Conservation (phyloP, 176 grass and related monocot genomes). For the Cenchrus americanus region DNA sequence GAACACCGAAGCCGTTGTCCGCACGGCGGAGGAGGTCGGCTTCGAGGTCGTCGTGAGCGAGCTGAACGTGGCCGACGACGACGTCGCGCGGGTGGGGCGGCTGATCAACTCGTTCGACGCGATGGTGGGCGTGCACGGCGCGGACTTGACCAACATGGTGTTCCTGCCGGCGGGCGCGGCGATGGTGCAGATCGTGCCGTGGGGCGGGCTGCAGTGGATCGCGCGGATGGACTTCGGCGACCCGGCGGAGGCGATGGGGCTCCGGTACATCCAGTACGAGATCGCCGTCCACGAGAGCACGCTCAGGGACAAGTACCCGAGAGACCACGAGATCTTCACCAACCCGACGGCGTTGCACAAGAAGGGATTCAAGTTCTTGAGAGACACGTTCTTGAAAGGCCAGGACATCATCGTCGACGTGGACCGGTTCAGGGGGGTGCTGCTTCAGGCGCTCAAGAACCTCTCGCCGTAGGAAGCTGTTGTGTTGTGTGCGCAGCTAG, state of each 20-base stretch:
- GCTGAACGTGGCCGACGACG: slow-evolving; percentile 31
- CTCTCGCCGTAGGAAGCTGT: slow-evolving; percentile 40
- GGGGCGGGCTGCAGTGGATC: slow-evolving; percentile 82
- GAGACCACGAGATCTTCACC: slow-evolving; percentile 63
- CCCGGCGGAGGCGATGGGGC: slow-evolving; percentile 77
- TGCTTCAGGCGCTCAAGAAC: slow-evolving; percentile 53
- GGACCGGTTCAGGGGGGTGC: slow-evolving; percentile 44
- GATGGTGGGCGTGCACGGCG: slow-evolving; percentile 84
- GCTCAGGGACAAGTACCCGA: slow-evolving; percentile 68
- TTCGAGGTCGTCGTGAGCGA: slow-evolving; percentile 69
- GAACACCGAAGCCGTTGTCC: slow-evolving; percentile 53
- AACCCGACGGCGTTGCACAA: slow-evolving; percentile 71
- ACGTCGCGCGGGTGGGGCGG: slow-evolving; percentile 43
- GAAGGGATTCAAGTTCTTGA: slow-evolving; percentile 56
- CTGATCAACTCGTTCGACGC: slow-evolving; percentile 79
- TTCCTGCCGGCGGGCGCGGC: slow-evolving; percentile 71
- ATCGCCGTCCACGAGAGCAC: slow-evolving; percentile 72
- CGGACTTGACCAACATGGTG: slow-evolving; percentile 83
- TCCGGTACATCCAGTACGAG: slow-evolving; percentile 79
- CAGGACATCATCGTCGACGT: slow-evolving; percentile 79
- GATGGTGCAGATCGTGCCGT: slow-evolving; percentile 88
- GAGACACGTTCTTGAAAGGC: slow-evolving; percentile 66
- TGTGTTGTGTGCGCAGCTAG: neutral
- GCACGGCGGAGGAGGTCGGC: slow-evolving; percentile 56
- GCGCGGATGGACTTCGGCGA: slow-evolving; percentile 77